Evolutionary conservation across 371 early-diverging fungal species (phyloP).

Genomic region (Mortierella sp.): DNA sequence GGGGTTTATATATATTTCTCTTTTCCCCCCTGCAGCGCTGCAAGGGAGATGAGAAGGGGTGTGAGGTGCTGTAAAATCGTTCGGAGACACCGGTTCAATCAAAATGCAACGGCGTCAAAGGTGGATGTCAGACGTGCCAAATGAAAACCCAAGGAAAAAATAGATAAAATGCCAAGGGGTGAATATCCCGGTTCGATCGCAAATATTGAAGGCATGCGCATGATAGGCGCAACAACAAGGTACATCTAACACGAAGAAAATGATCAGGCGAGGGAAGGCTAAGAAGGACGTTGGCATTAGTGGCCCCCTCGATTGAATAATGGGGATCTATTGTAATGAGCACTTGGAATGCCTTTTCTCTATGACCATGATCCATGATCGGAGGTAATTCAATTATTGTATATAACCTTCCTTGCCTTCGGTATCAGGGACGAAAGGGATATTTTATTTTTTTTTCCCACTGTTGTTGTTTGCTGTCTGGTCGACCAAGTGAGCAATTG

Average conservation of each 20-base stretch:
- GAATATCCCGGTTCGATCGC: not conserved
- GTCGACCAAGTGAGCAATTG: constrained; percentile 5
- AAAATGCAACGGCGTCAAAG: not conserved
- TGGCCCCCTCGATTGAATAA: not conserved
- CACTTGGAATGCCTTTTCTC: not conserved
- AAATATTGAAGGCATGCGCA: not conserved
- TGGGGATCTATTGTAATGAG: not conserved
- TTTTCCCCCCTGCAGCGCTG: not conserved
- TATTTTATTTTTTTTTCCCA: not conserved
- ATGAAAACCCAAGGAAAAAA: not conserved
- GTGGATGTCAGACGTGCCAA: not conserved
- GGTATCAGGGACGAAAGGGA: not conserved
- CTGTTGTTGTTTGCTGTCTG: too few species aligned
- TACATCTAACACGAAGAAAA: not conserved
- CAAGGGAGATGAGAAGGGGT: not conserved
- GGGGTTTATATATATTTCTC: not conserved
- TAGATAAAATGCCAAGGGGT: not conserved
- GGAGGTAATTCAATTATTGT: not conserved
- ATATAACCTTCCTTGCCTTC: too few species aligned
- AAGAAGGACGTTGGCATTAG: not conserved
- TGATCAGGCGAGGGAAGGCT: not conserved
- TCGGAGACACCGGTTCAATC: not conserved
- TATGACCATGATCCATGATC: not conserved
- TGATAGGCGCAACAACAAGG: too few species aligned
- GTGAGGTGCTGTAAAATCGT: not conserved